A percentile compares a stretch with the other conserved stretches of the same genome.
Evolutionary conservation across 2,329 filamentous ascomycete species (phyloP).

Genomic region (Aspergillus luchuensis): DNA sequence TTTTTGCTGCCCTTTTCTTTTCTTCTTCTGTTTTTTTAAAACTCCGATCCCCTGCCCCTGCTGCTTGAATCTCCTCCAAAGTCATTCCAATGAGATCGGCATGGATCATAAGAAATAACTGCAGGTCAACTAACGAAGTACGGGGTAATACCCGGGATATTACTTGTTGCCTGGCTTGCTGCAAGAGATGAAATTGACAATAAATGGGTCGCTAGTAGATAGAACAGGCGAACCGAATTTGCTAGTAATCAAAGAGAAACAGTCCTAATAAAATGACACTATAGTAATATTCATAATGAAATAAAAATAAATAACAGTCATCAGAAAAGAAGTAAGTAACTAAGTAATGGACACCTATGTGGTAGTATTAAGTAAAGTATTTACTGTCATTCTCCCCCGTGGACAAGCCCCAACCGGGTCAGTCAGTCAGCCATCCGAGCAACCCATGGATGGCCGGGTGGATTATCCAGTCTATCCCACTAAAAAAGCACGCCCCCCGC

Average conservation of each 20-base stretch:
- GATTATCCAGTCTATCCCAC: not conserved
- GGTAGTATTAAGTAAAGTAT: not conserved
- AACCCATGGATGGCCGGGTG: not conserved
- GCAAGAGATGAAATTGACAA: too few species aligned
- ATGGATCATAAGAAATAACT: conserved; percentile 6
- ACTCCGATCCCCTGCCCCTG: not conserved
- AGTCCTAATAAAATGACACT: not conserved
- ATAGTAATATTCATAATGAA: not conserved
- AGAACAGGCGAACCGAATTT: not conserved
- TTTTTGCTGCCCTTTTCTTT: not conserved
- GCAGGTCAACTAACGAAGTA: conserved; percentile 1
- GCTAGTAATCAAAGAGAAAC: not conserved
- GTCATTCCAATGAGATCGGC: conserved; percentile 9
- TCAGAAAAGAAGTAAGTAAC: not conserved
- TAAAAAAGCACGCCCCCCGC: not conserved
- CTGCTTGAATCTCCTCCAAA: not conserved
- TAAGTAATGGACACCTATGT: not conserved
- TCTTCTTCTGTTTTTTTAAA: not conserved
- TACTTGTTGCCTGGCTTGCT: not conserved
- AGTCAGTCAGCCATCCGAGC: not conserved
- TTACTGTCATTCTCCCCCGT: not conserved
- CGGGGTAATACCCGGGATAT: not conserved
- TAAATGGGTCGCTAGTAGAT: not conserved
- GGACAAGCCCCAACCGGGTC: too few species aligned
- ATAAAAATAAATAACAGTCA: too few species aligned